Conservation (phyloP, 2,329 filamentous ascomycete species). For the Colletotrichum kahawae region DNA sequence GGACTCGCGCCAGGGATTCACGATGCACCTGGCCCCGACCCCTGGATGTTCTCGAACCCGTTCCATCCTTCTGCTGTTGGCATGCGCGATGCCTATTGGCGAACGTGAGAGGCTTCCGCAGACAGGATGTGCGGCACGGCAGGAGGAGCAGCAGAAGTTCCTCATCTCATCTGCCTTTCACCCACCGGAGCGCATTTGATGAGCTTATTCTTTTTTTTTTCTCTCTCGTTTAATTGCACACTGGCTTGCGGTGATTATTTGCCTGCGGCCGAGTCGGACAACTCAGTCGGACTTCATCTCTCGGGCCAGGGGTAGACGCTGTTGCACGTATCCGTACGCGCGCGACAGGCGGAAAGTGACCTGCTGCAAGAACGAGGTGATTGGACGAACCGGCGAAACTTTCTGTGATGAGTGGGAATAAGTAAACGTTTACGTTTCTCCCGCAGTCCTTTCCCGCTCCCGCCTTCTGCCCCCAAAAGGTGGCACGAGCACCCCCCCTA, state of each 20-base stretch:
- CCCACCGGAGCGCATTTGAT: neutral
- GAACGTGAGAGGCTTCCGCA: neutral
- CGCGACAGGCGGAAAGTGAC: neutral
- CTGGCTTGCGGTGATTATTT: neutral
- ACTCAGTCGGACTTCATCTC: neutral
- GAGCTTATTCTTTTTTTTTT: neutral
- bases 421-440: neutral
- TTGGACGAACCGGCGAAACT: conserved; percentile 6
- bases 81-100: neutral
- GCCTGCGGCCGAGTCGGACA: neutral
- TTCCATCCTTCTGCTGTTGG: neutral
- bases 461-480: neutral
- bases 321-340: neutral
- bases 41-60: neutral
- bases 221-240: neutral
- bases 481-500: neutral
- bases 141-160: neutral
- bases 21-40: neutral
- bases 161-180: neutral
- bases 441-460: neutral
- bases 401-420: neutral
- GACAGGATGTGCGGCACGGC: neutral
- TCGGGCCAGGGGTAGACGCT: neutral
- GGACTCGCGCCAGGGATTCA: neutral
- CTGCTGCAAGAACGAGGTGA: neutral